Evolutionary conservation across 2,329 filamentous ascomycete species (phyloP).

Genomic region (Xylariaceae sp.): DNA sequence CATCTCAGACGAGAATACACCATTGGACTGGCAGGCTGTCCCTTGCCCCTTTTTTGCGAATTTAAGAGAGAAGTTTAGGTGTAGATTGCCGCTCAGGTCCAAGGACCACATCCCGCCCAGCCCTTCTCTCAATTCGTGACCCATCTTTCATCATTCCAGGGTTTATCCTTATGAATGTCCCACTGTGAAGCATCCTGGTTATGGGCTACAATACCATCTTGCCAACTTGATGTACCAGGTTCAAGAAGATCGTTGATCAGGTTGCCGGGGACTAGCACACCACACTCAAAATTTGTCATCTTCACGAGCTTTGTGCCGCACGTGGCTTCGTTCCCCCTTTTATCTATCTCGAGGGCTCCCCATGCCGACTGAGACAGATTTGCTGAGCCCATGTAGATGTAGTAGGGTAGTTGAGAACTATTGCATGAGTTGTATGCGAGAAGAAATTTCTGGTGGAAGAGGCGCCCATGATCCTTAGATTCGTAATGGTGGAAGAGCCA

Average conservation of each 20-base stretch:
- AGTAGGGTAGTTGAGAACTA: slow-evolving; percentile 11
- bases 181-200: slow-evolving; percentile 12
- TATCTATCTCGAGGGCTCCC: slow-evolving; percentile 19
- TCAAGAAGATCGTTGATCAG: slow-evolving; percentile 15
- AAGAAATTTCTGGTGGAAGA: slow-evolving; percentile 23
- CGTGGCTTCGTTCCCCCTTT: slow-evolving; percentile 15
- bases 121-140: neutral
- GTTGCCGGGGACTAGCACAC: slow-evolving; percentile 18
- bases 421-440: slow-evolving; percentile 13
- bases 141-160: slow-evolving; percentile 20
- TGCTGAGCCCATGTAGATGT: slow-evolving; percentile 23
- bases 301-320: slow-evolving; percentile 18
- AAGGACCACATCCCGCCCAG: neutral
- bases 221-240: slow-evolving; percentile 15
- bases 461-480: slow-evolving; percentile 19
- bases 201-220: slow-evolving; percentile 18
- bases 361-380: slow-evolving; percentile 20
- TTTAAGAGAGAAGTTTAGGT: too few relatives aligned
- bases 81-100: too few relatives aligned
- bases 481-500: slow-evolving; percentile 19
- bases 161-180: slow-evolving; percentile 11
- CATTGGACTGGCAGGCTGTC: too few relatives aligned
- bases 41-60: too few relatives aligned
- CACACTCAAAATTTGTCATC: slow-evolving; percentile 21
- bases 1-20: too few relatives aligned